Evolutionary conservation across 139 green algal genomes (phyloP).

Genomic region (Medakamo hakoo): DNA sequence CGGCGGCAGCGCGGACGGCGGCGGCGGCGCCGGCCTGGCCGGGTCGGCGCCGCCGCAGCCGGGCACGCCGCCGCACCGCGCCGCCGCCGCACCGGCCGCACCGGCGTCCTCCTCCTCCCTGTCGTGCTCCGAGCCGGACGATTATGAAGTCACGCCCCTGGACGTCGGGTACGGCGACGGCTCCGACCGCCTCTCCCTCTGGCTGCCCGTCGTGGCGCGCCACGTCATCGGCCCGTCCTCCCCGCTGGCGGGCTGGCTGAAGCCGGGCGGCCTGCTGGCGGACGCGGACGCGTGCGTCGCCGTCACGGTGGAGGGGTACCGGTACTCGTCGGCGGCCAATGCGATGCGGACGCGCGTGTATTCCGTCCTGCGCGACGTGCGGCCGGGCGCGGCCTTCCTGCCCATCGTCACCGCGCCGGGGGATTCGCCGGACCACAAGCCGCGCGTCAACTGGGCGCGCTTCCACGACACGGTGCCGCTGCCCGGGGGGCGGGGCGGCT

Average conservation of each 20-base stretch:
- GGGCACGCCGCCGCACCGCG: neutral
- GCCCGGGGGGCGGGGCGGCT: neutral
- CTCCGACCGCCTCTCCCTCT: slow-evolving; percentile 27
- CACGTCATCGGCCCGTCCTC: slow-evolving; percentile 39
- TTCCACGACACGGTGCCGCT: slow-evolving; percentile 18
- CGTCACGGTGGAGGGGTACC: slow-evolving; percentile 37
- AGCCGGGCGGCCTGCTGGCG: slow-evolving; percentile 10
- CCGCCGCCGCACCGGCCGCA: too few species aligned
- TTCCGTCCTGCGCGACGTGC: slow-evolving; percentile 22
- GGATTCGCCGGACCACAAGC: slow-evolving; percentile 14
- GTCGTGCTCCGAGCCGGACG: neutral
- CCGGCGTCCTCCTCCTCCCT: neutral
- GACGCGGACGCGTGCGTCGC: slow-evolving; percentile 39
- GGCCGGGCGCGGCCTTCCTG: slow-evolving; percentile 19
- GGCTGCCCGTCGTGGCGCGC: slow-evolving; percentile 35
- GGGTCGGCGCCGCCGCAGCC: neutral
- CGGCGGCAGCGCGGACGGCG: neutral
- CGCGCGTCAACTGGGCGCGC: slow-evolving; percentile 17
- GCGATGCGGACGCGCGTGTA: slow-evolving; percentile 32
- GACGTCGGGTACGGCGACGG: slow-evolving; percentile 10
- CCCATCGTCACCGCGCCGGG: slow-evolving; percentile 25
- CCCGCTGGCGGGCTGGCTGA: slow-evolving; percentile 21
- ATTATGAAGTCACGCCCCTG: neutral
- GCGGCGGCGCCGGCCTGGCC: neutral
- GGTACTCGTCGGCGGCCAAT: slow-evolving; percentile 22